A percentile compares a stretch with the other conserved stretches of the same genome.
phyloP scores from a whole-genome alignment of 306 rosid genomes.

The Cucumis cinereus region DNA sequence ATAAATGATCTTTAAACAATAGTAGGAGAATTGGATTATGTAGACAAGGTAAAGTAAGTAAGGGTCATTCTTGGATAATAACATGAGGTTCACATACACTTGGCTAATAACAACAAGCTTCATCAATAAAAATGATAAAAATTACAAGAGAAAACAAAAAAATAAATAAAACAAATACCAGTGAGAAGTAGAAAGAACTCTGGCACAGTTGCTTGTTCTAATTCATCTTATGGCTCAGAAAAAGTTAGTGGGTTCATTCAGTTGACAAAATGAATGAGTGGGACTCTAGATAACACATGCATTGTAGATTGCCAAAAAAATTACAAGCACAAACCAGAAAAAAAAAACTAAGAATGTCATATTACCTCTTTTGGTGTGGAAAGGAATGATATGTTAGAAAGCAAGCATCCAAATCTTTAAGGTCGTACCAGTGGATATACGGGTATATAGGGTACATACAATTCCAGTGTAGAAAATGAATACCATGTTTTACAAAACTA shows the following conservation, averaged over 20 bases:
- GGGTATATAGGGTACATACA: constrained; percentile 90
- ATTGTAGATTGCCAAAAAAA: neutral
- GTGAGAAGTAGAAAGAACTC: too few relatives aligned
- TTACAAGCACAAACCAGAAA: neutral
- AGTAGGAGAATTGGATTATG: neutral
- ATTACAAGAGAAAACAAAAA: neutral
- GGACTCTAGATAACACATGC: neutral
- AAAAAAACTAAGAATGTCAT: neutral
- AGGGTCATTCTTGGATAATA: neutral
- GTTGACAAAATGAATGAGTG: neutral
- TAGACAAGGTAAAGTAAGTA: neutral
- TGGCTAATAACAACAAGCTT: too few relatives aligned
- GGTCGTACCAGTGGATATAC: constrained; percentile 80
- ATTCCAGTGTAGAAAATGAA: constrained; percentile 18
- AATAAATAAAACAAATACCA: too few relatives aligned
- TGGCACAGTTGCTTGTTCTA: too few relatives aligned
- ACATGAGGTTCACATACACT: too few relatives aligned
- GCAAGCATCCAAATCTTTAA: constrained; percentile 84
- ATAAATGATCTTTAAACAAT: neutral
- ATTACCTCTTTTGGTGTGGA: constrained; percentile 37
- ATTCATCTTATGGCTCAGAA: too few relatives aligned
- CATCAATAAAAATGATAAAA: neutral
- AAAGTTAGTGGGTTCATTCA: too few relatives aligned
- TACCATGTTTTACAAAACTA: neutral
- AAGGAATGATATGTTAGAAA: constrained; percentile 32